Evolutionary conservation across 2,329 filamentous ascomycete species (phyloP), one percentile per base, ranked within the genome.

Genomic region (Ophiostoma ulmi): DNA sequence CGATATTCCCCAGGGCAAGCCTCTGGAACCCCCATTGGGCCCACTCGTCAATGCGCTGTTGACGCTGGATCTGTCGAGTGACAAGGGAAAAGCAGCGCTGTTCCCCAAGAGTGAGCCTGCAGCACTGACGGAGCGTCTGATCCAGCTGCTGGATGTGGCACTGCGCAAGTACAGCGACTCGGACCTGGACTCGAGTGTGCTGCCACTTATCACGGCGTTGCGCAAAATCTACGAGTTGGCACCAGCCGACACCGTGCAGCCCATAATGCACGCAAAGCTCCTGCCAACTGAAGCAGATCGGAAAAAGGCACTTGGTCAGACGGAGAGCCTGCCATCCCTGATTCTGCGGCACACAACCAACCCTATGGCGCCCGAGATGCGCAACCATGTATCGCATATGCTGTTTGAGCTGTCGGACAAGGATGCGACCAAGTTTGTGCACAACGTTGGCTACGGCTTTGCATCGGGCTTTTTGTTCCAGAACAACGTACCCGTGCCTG

Each of bases 371-470:
- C 88, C 92, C 0, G 88, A 89, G 55, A 82, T 97, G 3, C 88
- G 93, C 22, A 88, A 91, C 66, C 87, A 87, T 22, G 90, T 97
- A 69, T 91, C 91, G 0, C 85, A 90, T 39, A 83, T 99, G 35
- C 86, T 97, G 73, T 99, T 96, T 78, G 91, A 96, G 74, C 84
- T 98, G 38, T 97, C 93, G 0, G 90, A 90, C 74, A 91, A 89
- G 75, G 89, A 97, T 75, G 87, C 94, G 0, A 86, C 85, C 20
- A 90, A 85, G 39, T 95, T 97, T 76, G 91, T 98, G 0, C 86
- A 91, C 69, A 97, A 97, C 75, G 92, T 99, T 14, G 95, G 95
- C 0, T 99, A 97, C 77, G 95, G 95, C 0, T 97, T 92, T 77
- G 95, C 95, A 0, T 92, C 93, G 0, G 95, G 95, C 0, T 97